Evolutionary conservation across 1,284 basidiomycete species (phyloP).

Genomic region (Melampsora larici-populina): DNA sequence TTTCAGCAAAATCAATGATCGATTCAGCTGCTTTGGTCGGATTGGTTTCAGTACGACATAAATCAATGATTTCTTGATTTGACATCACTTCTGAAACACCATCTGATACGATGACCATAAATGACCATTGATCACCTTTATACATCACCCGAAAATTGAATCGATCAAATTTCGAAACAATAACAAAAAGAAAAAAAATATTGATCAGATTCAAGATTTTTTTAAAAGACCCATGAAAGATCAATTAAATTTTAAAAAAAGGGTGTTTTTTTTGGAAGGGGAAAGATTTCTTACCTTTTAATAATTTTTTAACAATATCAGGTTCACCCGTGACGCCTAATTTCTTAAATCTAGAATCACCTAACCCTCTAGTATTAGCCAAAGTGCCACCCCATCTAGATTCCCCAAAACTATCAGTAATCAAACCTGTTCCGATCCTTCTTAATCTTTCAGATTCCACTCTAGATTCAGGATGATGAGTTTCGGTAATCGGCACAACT

Average conservation of each 20-base stretch:
- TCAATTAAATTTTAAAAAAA: no score
- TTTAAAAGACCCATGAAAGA: no score
- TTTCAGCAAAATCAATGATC: slow-evolving; percentile 83
- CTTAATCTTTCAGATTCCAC: slow-evolving; percentile 79
- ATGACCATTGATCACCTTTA: slow-evolving; percentile 46
- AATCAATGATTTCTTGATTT: slow-evolving; percentile 90
- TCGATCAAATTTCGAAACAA: slow-evolving; percentile 11
- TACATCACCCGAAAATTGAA: not conserved
- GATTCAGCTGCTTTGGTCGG: slow-evolving; percentile 76
- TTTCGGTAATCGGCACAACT: slow-evolving; percentile 77
- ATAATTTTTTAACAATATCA: slow-evolving; percentile 74
- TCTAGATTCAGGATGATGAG: slow-evolving; percentile 85
- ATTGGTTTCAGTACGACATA: slow-evolving; percentile 68
- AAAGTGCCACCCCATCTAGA: slow-evolving; percentile 86
- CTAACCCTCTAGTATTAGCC: slow-evolving; percentile 88
- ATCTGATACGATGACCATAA: slow-evolving; percentile 59
- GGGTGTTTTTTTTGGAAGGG: no score
- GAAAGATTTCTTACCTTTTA: slow-evolving; percentile 62
- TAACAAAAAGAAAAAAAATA: not conserved
- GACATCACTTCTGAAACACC: slow-evolving; percentile 85
- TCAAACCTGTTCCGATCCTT: slow-evolving; percentile 75
- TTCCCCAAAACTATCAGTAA: slow-evolving; percentile 94
- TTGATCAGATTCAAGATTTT: no score
- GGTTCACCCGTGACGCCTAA: slow-evolving; percentile 93
- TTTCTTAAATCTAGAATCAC: slow-evolving; percentile 83